Percentiles rank a stretch among this genome's conserved stretches.
Evolutionary conservation across 2,329 filamentous ascomycete species (phyloP).

Genomic region (Penicillium sp.): DNA sequence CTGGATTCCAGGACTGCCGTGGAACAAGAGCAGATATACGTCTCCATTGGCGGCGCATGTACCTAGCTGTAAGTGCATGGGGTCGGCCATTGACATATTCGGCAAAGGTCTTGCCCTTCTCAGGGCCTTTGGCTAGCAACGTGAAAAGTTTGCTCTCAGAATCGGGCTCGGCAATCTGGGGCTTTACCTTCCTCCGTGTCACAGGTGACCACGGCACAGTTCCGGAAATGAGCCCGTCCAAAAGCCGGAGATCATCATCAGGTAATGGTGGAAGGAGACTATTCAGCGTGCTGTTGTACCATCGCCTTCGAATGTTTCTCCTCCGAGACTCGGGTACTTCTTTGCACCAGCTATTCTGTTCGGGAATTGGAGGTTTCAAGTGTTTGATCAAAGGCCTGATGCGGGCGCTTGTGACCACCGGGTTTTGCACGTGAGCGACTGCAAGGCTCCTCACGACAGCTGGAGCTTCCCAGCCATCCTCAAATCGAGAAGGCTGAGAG

Average conservation of each 20-base stretch:
- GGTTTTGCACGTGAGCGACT: conserved; percentile 33
- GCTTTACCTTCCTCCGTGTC: conserved; percentile 24
- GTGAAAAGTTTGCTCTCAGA: conserved; percentile 19
- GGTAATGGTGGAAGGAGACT: conserved; percentile 41
- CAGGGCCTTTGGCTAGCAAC: conserved; percentile 37
- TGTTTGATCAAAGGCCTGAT: conserved; percentile 26
- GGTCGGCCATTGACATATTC: conserved; percentile 37
- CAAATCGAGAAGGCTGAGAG: conserved; percentile 18
- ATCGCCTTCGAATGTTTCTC: conserved; percentile 36
- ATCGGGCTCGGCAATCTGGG: not conserved
- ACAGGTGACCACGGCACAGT: conserved; percentile 31
- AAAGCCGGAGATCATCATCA: conserved; percentile 32
- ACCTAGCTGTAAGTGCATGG: conserved; percentile 38
- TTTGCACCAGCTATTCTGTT: conserved; percentile 37
- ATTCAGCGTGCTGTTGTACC: conserved; percentile 34
- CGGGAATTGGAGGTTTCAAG: conserved; percentile 32
- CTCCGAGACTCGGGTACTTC: conserved; percentile 30
- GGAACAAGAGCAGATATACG: conserved; percentile 36
- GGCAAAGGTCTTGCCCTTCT: conserved; percentile 36
- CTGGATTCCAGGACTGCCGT: conserved; percentile 24
- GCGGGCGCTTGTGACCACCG: conserved; percentile 24
- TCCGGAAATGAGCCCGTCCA: conserved; percentile 36
- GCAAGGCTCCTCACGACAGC: conserved; percentile 32
- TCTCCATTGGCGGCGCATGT: conserved; percentile 40
- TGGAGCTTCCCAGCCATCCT: conserved; percentile 37